Conservation (phyloP, 805 yeast genomes). For the Candida parachauliodes region DNA sequence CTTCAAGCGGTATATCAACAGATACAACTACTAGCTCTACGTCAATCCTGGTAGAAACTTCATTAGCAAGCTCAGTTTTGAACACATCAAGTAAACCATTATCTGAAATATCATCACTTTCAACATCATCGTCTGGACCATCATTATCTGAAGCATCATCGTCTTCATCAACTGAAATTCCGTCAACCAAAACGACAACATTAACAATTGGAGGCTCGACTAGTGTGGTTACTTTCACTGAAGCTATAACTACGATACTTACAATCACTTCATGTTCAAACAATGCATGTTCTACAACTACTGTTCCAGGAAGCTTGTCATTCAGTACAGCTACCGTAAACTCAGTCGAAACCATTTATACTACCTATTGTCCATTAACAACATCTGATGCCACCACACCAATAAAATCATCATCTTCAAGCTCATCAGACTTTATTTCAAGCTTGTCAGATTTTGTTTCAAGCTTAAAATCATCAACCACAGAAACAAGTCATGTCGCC, state of each 20-base stretch:
- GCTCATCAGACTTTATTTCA: neutral
- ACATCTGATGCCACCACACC: constrained; percentile 13
- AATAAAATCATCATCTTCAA: constrained; percentile 13
- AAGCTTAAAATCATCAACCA: neutral
- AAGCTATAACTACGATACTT: constrained; percentile 22
- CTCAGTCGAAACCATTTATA: constrained; percentile 24
- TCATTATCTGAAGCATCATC: neutral
- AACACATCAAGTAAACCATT: neutral
- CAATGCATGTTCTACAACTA: constrained; percentile 27
- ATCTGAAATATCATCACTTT: neutral
- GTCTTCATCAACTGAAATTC: neutral
- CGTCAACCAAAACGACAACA: neutral
- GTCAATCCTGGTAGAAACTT: neutral
- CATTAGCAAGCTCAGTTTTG: neutral
- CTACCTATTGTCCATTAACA: constrained; percentile 33
- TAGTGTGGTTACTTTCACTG: constrained; percentile 11
- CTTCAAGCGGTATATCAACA: neutral
- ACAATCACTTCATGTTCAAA: constrained; percentile 35
- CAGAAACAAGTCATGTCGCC: neutral
- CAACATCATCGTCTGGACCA: neutral
- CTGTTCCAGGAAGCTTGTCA: constrained; percentile 24
- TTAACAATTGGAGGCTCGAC: constrained; percentile 1
- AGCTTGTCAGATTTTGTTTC: neutral
- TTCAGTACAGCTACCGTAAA: constrained; percentile 24
- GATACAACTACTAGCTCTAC: neutral